Evolutionary conservation across 2,329 filamentous ascomycete species (phyloP).

Genomic region (Orbilia brochopaga): DNA sequence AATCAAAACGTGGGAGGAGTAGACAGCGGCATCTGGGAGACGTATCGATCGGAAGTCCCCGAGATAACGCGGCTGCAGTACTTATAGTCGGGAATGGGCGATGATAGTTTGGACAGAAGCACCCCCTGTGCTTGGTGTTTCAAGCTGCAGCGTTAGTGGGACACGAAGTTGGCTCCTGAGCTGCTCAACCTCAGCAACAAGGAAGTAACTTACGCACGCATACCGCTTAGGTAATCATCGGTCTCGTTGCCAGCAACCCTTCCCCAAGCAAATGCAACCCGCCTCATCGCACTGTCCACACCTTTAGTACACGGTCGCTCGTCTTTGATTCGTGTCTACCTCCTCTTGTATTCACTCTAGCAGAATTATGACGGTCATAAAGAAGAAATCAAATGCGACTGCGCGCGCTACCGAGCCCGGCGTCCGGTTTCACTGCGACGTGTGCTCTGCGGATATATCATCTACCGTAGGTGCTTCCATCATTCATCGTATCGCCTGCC

Average conservation of each 20-base stretch:
- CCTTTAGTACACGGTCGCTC: background rate
- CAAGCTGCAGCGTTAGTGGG: too few relatives aligned
- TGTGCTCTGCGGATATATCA: constrained; percentile 95
- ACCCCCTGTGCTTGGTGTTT: background rate
- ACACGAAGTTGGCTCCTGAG: background rate
- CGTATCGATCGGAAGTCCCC: too few relatives aligned
- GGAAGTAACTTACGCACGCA: too few relatives aligned
- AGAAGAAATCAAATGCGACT: constrained; percentile 70
- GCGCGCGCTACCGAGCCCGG: constrained; percentile 76
- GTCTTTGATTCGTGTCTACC: background rate
- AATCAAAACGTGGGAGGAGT: too few relatives aligned
- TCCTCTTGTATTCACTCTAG: background rate
- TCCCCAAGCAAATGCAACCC: background rate
- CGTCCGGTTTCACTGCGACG: constrained; percentile 95
- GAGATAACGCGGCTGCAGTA: background rate
- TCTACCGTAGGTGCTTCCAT: constrained; percentile 73
- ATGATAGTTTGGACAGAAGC: background rate
- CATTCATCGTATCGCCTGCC: background rate
- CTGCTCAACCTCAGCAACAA: background rate
- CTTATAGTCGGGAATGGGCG: background rate
- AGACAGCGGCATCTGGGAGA: too few relatives aligned
- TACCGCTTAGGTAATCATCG: too few relatives aligned
- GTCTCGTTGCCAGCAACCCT: background rate
- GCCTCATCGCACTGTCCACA: constrained; percentile 5
- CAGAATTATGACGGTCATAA: constrained; percentile 81